Conservation (phyloP, 2,329 filamentous ascomycete species). For the Colletotrichum nymphaeae region DNA sequence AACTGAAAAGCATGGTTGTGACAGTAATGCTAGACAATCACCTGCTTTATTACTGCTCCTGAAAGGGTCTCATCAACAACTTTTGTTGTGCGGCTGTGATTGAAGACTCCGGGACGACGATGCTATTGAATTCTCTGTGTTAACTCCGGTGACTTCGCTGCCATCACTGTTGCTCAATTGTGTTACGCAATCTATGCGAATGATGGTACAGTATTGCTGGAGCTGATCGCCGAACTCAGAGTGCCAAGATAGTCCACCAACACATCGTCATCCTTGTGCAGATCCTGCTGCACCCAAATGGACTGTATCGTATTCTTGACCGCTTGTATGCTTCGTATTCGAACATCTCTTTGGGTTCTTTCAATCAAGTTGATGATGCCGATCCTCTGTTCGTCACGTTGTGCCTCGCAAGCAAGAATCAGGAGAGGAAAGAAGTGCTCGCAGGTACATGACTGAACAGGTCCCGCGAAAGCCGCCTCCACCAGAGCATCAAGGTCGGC, state of each 20-base stretch:
- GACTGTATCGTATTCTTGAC: slow-evolving; percentile 41
- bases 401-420: slow-evolving; percentile 48
- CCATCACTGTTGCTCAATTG: too few species aligned
- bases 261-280: slow-evolving; percentile 44
- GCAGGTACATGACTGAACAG: slow-evolving; percentile 40
- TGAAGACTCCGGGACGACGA: too few species aligned
- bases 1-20: too few species aligned
- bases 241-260: slow-evolving; percentile 44
- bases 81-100: too few species aligned
- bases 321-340: slow-evolving; percentile 40
- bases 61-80: too few species aligned
- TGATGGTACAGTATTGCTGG: not conserved
- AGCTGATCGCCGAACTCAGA: slow-evolving; percentile 34
- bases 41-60: too few species aligned
- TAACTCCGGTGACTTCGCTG: too few species aligned
- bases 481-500: slow-evolving; percentile 36
- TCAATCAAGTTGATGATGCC: slow-evolving; percentile 45
- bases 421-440: slow-evolving; percentile 49
- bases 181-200: not conserved
- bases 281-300: slow-evolving; percentile 49
- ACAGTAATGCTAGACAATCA: too few species aligned
- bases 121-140: too few species aligned
- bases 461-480: slow-evolving; percentile 26
- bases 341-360: slow-evolving; percentile 35
- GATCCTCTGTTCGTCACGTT: slow-evolving; percentile 45